Evolutionary conservation across 2,329 filamentous ascomycete species (phyloP).

Genomic region (Colletotrichum sp.): DNA sequence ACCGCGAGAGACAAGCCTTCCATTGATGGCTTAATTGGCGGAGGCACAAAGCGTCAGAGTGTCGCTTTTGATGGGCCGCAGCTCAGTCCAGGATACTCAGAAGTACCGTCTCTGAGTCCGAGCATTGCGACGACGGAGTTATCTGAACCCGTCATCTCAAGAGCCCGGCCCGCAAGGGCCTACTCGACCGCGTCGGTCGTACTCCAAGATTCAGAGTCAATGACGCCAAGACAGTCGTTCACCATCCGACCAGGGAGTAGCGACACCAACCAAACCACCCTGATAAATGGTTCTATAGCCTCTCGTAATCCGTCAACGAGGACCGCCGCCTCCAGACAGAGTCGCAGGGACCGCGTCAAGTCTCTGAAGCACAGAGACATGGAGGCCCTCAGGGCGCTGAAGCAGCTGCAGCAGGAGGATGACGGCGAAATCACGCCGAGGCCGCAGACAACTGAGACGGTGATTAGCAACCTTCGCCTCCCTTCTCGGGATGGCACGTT

Average conservation of each 20-base stretch:
- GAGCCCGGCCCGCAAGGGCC: slow-evolving; percentile 35
- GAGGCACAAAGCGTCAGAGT: slow-evolving; percentile 5
- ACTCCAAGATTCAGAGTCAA: slow-evolving; percentile 21
- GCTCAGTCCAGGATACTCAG: slow-evolving; percentile 14
- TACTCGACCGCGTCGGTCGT: slow-evolving; percentile 32
- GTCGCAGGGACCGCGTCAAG: slow-evolving; percentile 41
- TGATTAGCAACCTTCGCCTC: slow-evolving; percentile 15
- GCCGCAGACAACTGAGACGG: slow-evolving; percentile 14
- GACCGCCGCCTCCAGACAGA: slow-evolving; percentile 27
- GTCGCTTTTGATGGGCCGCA: not conserved
- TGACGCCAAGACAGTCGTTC: slow-evolving; percentile 11
- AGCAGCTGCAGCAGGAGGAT: slow-evolving; percentile 21
- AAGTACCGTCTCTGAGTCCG: slow-evolving; percentile 31
- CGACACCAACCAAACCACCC: slow-evolving; percentile 7
- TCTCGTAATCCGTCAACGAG: slow-evolving; percentile 14
- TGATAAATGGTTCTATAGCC: slow-evolving; percentile 6
- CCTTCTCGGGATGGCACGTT: slow-evolving; percentile 21
- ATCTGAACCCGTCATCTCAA: slow-evolving; percentile 34
- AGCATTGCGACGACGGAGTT: slow-evolving; percentile 34
- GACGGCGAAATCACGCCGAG: slow-evolving; percentile 4
- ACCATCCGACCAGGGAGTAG: slow-evolving; percentile 8
- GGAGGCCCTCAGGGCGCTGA: slow-evolving; percentile 32
- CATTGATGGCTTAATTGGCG: slow-evolving; percentile 7
- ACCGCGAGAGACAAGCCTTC: not conserved
- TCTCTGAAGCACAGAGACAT: slow-evolving; percentile 46